Percentiles rank a stretch among this genome's conserved stretches.
Evolutionary conservation across 2,329 filamentous ascomycete species (phyloP).

Genomic region (Tetracladium maxilliforme): DNA sequence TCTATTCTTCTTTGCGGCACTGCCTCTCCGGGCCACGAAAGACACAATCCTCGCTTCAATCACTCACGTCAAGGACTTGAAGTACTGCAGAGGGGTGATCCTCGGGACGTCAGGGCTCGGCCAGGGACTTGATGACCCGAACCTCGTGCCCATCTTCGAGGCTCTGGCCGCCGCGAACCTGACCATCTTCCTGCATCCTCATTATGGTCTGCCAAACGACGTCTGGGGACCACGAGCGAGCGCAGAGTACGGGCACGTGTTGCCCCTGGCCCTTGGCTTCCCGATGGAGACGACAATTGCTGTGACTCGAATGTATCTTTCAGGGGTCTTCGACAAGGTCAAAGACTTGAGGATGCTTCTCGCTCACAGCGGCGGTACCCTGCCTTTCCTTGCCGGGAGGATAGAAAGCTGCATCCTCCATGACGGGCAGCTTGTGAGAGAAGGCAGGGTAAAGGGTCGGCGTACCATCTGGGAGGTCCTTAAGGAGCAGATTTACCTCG

Average conservation of each 20-base stretch:
- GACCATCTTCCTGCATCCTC: constrained; percentile 75
- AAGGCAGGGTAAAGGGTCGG: constrained; percentile 38
- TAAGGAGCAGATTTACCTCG: constrained; percentile 69
- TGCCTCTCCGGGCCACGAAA: constrained; percentile 58
- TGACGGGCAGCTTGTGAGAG: constrained; percentile 57
- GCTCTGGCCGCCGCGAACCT: constrained; percentile 50
- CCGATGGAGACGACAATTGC: constrained; percentile 89
- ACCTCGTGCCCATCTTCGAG: constrained; percentile 56
- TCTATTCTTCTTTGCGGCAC: constrained; percentile 69
- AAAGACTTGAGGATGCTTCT: constrained; percentile 57
- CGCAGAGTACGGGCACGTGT: constrained; percentile 69
- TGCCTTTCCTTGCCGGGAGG: constrained; percentile 77
- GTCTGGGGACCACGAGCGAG: constrained; percentile 62
- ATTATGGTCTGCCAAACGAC: constrained; percentile 71
- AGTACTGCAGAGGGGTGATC: constrained; percentile 70
- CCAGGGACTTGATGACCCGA: constrained; percentile 63
- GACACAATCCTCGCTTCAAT: constrained; percentile 52
- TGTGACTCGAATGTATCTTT: constrained; percentile 74
- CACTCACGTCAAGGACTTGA: constrained; percentile 40
- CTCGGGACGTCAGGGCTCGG: constrained; percentile 76
- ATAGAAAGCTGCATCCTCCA: constrained; percentile 81
- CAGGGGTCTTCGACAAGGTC: constrained; percentile 68
- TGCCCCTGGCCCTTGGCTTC: constrained; percentile 76
- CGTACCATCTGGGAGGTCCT: constrained; percentile 48
- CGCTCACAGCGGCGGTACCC: constrained; percentile 76